Evolutionary conservation across 192 early-diverging fungal genomes (phyloP).

Genomic region (Backusella macrospora): DNA sequence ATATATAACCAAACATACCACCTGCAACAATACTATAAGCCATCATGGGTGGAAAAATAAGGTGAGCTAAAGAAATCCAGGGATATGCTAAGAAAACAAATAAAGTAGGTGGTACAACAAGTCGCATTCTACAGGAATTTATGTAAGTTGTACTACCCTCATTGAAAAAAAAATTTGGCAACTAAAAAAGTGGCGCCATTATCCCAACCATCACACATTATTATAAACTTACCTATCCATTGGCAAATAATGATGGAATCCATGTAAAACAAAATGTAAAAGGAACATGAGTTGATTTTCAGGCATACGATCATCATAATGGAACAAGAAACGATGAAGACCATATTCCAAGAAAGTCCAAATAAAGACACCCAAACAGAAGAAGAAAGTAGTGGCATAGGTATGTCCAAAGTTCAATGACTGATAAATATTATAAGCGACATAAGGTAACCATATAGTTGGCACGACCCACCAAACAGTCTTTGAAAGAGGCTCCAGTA

Average conservation of each 20-base stretch:
- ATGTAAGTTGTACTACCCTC: not conserved
- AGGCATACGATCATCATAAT: constrained; percentile 86
- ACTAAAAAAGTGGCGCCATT: constrained; percentile 1
- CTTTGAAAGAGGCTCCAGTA: constrained; percentile 84
- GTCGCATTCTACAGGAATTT: constrained; percentile 63
- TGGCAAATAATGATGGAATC: constrained; percentile 95
- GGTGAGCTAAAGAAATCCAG: constrained; percentile 52
- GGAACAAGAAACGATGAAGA: constrained; percentile 93
- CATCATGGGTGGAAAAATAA: constrained; percentile 65
- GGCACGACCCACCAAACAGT: constrained; percentile 94
- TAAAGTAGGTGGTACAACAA: constrained; percentile 96
- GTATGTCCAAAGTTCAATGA: constrained; percentile 38
- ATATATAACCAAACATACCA: constrained; percentile 77
- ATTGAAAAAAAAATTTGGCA: not conserved
- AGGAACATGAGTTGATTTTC: constrained; percentile 76
- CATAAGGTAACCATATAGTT: constrained; percentile 82
- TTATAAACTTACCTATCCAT: constrained; percentile 78
- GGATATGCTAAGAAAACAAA: constrained; percentile 67
- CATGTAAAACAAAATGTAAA: constrained; percentile 90
- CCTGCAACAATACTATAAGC: constrained; percentile 76
- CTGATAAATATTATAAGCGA: constrained; percentile 48
- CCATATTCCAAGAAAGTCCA: constrained; percentile 93
- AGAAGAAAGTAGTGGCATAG: constrained; percentile 47
- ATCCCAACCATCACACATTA: not conserved
- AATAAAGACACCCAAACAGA: constrained; percentile 71